phyloP scores from a whole-genome alignment of 768 basidiomycete genomes.

The Kwoniella sp. region DNA sequence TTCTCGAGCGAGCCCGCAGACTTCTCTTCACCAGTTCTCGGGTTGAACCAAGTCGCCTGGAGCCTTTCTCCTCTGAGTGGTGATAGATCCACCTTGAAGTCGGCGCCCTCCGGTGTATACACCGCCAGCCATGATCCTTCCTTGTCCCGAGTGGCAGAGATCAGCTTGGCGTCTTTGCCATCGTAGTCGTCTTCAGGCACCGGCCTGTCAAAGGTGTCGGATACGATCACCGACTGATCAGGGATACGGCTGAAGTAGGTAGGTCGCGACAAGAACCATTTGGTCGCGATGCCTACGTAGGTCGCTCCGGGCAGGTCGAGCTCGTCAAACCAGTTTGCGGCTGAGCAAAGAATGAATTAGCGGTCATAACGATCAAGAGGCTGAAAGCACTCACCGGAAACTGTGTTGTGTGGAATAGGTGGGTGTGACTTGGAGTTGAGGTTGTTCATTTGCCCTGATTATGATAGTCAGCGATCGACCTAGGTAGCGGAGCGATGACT shows the following conservation, averaged over 20 bases:
- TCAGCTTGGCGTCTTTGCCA: constrained; percentile 9
- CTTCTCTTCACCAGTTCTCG: background rate
- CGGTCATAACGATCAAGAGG: background rate
- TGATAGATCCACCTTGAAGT: constrained; percentile 2
- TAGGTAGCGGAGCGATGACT: background rate
- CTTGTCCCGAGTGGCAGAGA: constrained; percentile 5
- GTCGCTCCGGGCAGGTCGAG: constrained; percentile 27
- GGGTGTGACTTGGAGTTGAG: constrained; percentile 24
- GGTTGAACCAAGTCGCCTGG: background rate
- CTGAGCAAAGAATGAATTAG: background rate
- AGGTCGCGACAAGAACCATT: constrained; percentile 20
- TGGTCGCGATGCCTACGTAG: constrained; percentile 4
- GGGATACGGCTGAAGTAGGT: constrained; percentile 17
- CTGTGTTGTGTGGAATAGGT: constrained; percentile 11
- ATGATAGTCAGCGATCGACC: background rate
- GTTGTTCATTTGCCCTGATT: constrained; percentile 27
- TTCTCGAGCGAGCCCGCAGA: background rate
- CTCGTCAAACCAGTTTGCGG: constrained; percentile 27
- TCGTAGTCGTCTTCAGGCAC: constrained; percentile 3
- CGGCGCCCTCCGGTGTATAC: constrained; percentile 1
- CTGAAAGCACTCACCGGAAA: constrained; percentile 1
- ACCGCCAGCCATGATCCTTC: constrained; percentile 8
- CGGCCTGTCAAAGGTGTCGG: constrained; percentile 12
- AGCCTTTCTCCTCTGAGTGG: background rate
- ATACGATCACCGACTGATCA: constrained; percentile 22